Evolutionary conservation across 129 eudicot species (phyloP).

Genomic region (Tagetes erecta): DNA sequence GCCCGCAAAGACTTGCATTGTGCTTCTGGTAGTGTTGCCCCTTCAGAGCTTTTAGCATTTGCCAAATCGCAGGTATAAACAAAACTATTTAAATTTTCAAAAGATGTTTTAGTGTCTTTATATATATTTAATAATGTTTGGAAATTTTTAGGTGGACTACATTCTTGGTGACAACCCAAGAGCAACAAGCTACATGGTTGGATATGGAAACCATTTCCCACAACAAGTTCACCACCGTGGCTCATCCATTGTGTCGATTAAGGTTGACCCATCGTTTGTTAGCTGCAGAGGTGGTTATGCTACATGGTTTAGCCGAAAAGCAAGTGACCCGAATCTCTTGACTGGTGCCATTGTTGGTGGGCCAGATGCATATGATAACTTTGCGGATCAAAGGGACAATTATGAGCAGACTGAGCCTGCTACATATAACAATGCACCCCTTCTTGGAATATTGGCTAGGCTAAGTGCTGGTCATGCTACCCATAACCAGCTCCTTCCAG

Average conservation of each 20-base stretch:
- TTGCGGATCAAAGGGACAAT: constrained; percentile 89
- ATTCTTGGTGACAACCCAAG: constrained; percentile 98
- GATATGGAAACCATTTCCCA: constrained; percentile 88
- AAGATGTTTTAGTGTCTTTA: neutral
- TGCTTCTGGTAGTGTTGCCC: constrained; percentile 54
- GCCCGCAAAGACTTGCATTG: constrained; percentile 69
- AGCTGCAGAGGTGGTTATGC: constrained; percentile 94
- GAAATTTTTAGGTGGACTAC: constrained; percentile 65
- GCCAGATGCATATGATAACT: constrained; percentile 96
- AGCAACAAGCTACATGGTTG: constrained; percentile 98
- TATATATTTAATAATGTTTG: neutral
- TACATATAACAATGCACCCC: constrained; percentile 95
- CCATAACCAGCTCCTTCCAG: constrained; percentile 78
- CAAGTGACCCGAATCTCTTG: constrained; percentile 78
- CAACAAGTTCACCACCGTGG: constrained; percentile 89
- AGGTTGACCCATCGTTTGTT: constrained; percentile 74
- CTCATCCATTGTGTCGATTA: constrained; percentile 88
- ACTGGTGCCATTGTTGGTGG: constrained; percentile 96
- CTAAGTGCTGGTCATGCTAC: constrained; percentile 63
- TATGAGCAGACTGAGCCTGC: constrained; percentile 99
- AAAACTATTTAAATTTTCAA: constrained; percentile 1
- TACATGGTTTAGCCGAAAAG: constrained; percentile 81
- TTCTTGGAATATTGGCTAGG: constrained; percentile 80
- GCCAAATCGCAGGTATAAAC: constrained; percentile 78
- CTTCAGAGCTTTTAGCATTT: constrained; percentile 66